phyloP scores from a whole-genome alignment of 179 eudicot species.

The Silene coronaria region DNA sequence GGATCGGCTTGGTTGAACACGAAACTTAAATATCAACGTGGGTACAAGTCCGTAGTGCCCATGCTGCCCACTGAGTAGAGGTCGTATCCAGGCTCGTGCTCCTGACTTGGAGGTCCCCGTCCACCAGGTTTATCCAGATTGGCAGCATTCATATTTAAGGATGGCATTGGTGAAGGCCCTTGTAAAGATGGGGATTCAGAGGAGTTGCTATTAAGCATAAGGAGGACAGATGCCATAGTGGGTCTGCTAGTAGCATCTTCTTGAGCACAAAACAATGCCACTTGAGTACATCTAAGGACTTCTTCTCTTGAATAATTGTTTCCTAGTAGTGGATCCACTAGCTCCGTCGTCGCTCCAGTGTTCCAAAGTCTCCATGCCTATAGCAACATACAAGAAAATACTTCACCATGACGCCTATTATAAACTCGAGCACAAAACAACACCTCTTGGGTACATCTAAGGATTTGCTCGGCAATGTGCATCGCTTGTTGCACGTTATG shows the following conservation, averaged over 20 bases:
- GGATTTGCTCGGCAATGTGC: not conserved
- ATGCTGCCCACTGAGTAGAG: constrained; percentile 1
- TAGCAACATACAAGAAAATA: not conserved
- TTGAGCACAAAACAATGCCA: constrained; percentile 51
- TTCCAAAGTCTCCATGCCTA: constrained; percentile 53
- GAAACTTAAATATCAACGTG: not conserved
- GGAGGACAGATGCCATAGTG: constrained; percentile 37
- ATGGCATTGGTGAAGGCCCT: not conserved
- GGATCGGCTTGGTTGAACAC: not conserved
- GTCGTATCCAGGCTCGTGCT: not conserved
- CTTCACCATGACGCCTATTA: not conserved
- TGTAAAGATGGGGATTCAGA: constrained; percentile 26
- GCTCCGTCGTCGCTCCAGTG: constrained; percentile 17
- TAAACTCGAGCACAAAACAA: too few relatives aligned
- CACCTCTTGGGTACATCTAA: too few relatives aligned
- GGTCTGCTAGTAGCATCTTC: constrained; percentile 43
- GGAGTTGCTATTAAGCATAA: constrained; percentile 30
- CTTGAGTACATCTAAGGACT: constrained; percentile 41
- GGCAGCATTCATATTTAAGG: not conserved
- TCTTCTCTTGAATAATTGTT: constrained; percentile 19
- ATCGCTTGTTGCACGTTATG: not conserved
- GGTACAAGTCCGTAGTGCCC: constrained; percentile 8
- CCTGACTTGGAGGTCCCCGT: not conserved
- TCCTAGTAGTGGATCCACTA: constrained; percentile 31
- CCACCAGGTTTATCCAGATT: not conserved